Percentiles rank a stretch among this genome's conserved stretches.
phyloP scores from a whole-genome alignment of 345 rosid species.

The Citrus trifoliata region DNA sequence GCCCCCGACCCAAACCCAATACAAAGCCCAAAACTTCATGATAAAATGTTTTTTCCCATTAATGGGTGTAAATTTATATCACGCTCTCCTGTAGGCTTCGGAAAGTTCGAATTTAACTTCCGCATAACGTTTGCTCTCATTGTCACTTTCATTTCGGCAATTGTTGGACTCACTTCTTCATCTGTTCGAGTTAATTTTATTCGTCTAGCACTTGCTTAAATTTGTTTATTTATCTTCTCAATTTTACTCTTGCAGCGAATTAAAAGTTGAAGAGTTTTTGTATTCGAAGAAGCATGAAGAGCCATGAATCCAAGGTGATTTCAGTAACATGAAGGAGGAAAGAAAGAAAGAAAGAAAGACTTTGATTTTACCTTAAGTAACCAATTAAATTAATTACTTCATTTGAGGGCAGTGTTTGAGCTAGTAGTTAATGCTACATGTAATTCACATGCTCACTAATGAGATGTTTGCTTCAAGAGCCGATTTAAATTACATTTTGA shows the following conservation, averaged over 20 bases:
- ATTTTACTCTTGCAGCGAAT: not conserved
- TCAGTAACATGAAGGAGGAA: not conserved
- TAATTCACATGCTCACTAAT: not conserved
- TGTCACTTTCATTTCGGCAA: not conserved
- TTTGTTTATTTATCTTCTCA: not conserved
- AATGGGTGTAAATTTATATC: not conserved
- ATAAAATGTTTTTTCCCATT: not conserved
- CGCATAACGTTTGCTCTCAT: not conserved
- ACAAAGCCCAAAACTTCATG: too few species aligned
- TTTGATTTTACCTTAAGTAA: not conserved
- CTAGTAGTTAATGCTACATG: not conserved
- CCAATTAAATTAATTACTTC: not conserved
- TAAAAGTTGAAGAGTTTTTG: not conserved
- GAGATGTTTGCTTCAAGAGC: not conserved
- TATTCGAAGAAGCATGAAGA: slow-evolving; percentile 28
- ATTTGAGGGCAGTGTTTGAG: not conserved
- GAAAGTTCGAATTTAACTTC: not conserved
- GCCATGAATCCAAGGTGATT: slow-evolving; percentile 35
- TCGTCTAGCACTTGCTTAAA: not conserved
- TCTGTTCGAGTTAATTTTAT: not conserved
- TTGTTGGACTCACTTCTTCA: not conserved
- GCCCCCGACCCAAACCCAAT: too few species aligned
- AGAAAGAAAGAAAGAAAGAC: too few species aligned
- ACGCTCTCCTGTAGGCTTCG: not conserved
- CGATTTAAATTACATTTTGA: not conserved